These are phyloP conservation scores for Acacia pycnantha DNA, from an alignment of 331 rosid species.

Conservation along the genomic window DNA sequence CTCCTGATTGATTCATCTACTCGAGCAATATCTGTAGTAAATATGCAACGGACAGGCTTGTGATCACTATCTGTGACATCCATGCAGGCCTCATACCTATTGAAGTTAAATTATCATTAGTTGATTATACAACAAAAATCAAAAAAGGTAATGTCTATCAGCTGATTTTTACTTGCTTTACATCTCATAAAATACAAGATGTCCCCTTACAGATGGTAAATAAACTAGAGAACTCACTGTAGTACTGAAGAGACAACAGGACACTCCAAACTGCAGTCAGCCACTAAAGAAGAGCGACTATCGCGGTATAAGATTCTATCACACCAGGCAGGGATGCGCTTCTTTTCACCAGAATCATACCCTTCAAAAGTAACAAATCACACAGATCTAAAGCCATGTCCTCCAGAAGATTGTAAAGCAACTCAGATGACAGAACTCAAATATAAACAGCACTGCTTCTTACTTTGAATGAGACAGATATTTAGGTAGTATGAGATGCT, in stretches of 20 bases:
- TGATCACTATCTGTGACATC: slow-evolving; percentile 98
- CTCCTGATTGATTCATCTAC: slow-evolving; percentile 91
- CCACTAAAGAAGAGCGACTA: slow-evolving; percentile 55
- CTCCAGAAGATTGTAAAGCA: slow-evolving; percentile 24
- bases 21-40: slow-evolving; percentile 79
- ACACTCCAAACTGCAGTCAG: slow-evolving; percentile 78
- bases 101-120: slow-evolving; percentile 29
- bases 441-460: slow-evolving; percentile 21
- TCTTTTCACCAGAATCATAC: slow-evolving; percentile 98
- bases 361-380: slow-evolving; percentile 50
- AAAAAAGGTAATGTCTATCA: neutral
- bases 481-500: neutral
- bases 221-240: slow-evolving; percentile 53
- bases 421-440: slow-evolving; percentile 5
- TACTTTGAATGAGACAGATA: neutral
- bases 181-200: slow-evolving; percentile 19
- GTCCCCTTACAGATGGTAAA: neutral
- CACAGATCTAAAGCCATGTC: slow-evolving; percentile 29
- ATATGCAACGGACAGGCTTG: slow-evolving; percentile 95
- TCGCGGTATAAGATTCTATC: slow-evolving; percentile 96
- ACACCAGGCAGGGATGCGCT: slow-evolving; percentile 99
- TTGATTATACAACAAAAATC: slow-evolving; percentile 13
- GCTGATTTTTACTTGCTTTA: neutral
- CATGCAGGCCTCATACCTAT: slow-evolving; percentile 96
- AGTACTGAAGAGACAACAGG: slow-evolving; percentile 73